phyloP scores from a whole-genome alignment of 2,329 filamentous ascomycete genomes.

The Paraphaeosphaeria sporulosa region DNA sequence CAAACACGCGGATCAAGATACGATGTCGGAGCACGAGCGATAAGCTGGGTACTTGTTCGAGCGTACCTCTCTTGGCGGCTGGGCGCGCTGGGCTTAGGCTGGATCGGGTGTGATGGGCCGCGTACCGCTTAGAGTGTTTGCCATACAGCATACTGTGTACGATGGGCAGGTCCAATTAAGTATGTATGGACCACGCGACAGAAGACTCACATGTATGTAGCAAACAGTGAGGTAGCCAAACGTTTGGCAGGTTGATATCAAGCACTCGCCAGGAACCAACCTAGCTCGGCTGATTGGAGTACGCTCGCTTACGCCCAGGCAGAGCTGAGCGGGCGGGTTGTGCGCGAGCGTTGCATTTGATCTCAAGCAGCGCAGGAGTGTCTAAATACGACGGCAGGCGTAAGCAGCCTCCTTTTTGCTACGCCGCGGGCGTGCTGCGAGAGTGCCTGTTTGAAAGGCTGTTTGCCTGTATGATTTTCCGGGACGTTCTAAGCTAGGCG shows the following conservation, averaged over 20 bases:
- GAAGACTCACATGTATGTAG: too few species aligned
- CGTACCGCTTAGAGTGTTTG: not conserved
- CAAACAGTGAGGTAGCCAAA: not conserved
- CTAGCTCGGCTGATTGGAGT: not conserved
- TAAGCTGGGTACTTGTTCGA: slow-evolving; percentile 1
- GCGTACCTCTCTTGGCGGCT: too few species aligned
- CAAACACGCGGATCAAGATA: not conserved
- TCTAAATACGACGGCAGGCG: not conserved
- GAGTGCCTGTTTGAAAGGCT: too few species aligned
- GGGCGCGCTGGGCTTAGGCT: too few species aligned
- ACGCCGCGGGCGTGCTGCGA: not conserved
- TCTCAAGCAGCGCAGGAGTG: too few species aligned
- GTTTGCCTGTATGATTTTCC: too few species aligned
- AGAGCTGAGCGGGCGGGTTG: not conserved
- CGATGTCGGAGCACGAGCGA: slow-evolving; percentile 9
- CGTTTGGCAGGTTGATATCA: not conserved
- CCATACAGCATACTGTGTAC: not conserved
- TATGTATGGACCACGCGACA: not conserved
- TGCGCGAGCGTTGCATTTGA: slow-evolving; percentile 9
- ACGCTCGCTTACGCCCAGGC: slow-evolving; percentile 1
- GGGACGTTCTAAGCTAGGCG: too few species aligned
- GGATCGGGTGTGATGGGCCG: not conserved
- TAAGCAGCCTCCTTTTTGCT: slow-evolving; percentile 6
- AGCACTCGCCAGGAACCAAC: not conserved
- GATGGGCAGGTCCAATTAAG: too few species aligned